A percentile compares a stretch with the other conserved stretches of the same genome.
Evolutionary conservation across 2,329 filamentous ascomycete species (phyloP).

Genomic region (Ambrosiella cleistominuta): DNA sequence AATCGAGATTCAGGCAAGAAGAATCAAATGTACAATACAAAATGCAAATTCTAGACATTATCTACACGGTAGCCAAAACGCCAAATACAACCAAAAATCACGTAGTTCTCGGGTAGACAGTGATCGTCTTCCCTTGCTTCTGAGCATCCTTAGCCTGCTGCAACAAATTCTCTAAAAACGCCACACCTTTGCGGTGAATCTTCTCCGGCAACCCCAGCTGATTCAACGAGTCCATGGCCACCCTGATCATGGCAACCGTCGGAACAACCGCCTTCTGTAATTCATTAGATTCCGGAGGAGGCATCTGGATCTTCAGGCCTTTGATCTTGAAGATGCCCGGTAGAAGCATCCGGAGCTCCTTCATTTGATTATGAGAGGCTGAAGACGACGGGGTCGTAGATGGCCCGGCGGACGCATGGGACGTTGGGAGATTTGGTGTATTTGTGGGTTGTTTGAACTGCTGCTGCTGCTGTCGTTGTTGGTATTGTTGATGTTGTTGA

Average conservation of each 20-base stretch:
- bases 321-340: slow-evolving; percentile 5
- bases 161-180: slow-evolving; percentile 9
- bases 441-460: too few relatives aligned
- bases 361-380: neutral
- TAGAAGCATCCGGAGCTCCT: slow-evolving; percentile 2
- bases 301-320: neutral
- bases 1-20: too few relatives aligned
- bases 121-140: slow-evolving; percentile 3
- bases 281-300: neutral
- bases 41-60: too few relatives aligned
- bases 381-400: neutral
- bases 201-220: neutral
- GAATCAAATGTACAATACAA: too few relatives aligned
- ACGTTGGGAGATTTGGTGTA: neutral
- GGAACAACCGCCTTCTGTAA: neutral
- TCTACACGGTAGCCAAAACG: too few relatives aligned
- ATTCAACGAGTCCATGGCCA: slow-evolving; percentile 5
- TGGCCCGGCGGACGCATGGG: neutral
- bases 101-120: neutral
- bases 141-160: slow-evolving; percentile 3
- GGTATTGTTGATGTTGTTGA: too few relatives aligned
- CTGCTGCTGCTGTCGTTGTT: too few relatives aligned
- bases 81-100: neutral
- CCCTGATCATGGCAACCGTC: slow-evolving; percentile 3
- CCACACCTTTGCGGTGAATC: neutral